These are phyloP conservation scores for Canavalia gladiata DNA, from an alignment of 306 rosid genomes.

Conservation along the genomic window DNA sequence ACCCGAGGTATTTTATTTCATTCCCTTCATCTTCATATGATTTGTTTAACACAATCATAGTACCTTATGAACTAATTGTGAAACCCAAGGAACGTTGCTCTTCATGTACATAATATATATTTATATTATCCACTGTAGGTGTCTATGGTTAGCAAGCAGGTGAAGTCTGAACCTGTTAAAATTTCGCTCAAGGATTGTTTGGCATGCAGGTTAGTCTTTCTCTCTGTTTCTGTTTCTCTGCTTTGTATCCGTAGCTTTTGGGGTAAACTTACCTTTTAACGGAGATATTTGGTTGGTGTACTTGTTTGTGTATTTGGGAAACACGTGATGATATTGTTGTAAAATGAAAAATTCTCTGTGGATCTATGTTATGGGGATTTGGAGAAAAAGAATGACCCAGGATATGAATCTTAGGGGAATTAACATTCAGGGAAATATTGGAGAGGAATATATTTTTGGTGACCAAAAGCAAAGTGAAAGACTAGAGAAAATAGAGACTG, in stretches of 20 bases:
- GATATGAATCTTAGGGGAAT: background rate
- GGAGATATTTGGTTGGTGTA: background rate
- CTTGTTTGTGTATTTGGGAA: background rate
- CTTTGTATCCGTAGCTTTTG: background rate
- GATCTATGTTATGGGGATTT: background rate
- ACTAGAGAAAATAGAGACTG: background rate
- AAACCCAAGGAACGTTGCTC: background rate
- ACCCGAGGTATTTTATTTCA: conserved; percentile 56
- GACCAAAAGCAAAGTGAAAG: background rate
- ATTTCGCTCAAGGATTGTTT: conserved; percentile 96
- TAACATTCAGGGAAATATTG: background rate
- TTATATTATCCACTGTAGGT: conserved; percentile 55
- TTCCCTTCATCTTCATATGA: background rate
- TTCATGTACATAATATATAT: background rate
- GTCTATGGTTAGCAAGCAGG: conserved; percentile 60
- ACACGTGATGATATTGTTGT: background rate
- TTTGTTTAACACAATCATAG: background rate
- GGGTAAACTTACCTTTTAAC: background rate
- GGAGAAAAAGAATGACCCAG: background rate
- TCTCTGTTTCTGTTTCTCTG: background rate
- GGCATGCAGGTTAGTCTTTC: conserved; percentile 84
- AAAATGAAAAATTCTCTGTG: background rate
- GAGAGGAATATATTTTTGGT: background rate
- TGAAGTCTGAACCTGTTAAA: conserved; percentile 84
- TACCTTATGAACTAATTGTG: background rate